A percentile compares a stretch with the other conserved stretches of the same genome.
These are phyloP conservation scores for Saccharomycopsis hybrid DNA, from an alignment of 1,139 yeast genomes.

Conservation along the genomic window DNA sequence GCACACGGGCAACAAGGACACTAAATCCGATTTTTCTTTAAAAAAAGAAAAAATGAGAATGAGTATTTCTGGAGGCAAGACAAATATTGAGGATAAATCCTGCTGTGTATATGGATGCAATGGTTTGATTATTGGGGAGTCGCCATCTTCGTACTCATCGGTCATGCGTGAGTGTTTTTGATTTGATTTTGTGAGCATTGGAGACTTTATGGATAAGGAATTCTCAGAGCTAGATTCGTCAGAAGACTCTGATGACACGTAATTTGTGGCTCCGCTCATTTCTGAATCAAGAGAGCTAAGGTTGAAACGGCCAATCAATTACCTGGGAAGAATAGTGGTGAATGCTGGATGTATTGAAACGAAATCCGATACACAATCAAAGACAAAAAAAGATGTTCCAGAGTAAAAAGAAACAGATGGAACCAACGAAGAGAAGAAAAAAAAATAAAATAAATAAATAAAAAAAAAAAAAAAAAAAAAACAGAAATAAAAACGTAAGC, in stretches of 20 bases:
- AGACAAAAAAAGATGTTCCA: too few relatives aligned
- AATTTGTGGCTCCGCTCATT: neutral
- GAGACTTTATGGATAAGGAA: conserved; percentile 8
- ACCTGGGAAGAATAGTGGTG: too few relatives aligned
- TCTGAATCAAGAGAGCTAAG: too few relatives aligned
- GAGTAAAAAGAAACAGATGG: too few relatives aligned
- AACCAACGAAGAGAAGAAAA: too few relatives aligned
- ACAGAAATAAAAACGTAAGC: too few relatives aligned
- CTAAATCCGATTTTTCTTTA: conserved; percentile 50
- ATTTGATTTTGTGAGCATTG: neutral
- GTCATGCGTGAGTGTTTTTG: neutral
- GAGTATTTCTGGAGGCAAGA: conserved; percentile 21
- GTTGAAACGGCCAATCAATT: too few relatives aligned
- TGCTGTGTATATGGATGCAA: conserved; percentile 11
- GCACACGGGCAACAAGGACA: conserved; percentile 68
- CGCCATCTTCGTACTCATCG: neutral
- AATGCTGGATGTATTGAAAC: too few relatives aligned
- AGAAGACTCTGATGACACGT: conserved; percentile 11
- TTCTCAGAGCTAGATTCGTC: conserved; percentile 13
- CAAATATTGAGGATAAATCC: conserved; percentile 14
- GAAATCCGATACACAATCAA: too few relatives aligned
- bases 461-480: too few relatives aligned
- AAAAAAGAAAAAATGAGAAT: conserved; percentile 19
- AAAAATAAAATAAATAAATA: too few relatives aligned
- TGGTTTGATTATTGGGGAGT: neutral